Evolutionary conservation across 2,329 filamentous ascomycete species (phyloP).

Genomic region (Xylariaceae sp.): DNA sequence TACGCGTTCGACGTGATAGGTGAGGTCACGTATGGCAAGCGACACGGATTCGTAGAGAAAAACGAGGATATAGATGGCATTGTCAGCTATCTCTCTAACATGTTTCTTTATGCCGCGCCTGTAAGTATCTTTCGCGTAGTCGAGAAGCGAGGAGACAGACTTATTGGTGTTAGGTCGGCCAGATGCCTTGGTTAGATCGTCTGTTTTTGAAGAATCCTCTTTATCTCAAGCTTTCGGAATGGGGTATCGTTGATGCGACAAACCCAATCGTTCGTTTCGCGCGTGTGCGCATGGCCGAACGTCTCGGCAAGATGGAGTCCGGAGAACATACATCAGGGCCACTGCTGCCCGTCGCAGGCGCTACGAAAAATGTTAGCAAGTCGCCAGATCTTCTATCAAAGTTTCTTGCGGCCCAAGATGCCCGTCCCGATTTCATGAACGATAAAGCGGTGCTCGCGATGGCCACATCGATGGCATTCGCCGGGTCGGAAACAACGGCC

Average conservation of each 20-base stretch:
- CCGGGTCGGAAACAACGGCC: constrained; percentile 75
- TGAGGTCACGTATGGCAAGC: constrained; percentile 71
- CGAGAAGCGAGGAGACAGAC: not conserved
- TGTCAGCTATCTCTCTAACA: constrained; percentile 56
- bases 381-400: constrained; percentile 63
- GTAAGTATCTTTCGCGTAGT: constrained; percentile 37
- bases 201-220: constrained; percentile 72
- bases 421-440: constrained; percentile 68
- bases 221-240: constrained; percentile 62
- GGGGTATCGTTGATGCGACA: constrained; percentile 63
- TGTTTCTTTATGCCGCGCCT: constrained; percentile 69
- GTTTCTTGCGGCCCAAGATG: constrained; percentile 64
- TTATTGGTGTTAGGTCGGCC: constrained; percentile 52
- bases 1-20: constrained; percentile 82
- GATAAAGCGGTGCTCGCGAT: constrained; percentile 66
- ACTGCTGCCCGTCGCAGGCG: constrained; percentile 34
- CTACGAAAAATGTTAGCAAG: constrained; percentile 34
- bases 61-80: constrained; percentile 75
- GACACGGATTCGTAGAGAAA: constrained; percentile 70
- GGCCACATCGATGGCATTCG: constrained; percentile 68
- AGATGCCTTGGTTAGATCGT: constrained; percentile 68
- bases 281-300: constrained; percentile 61
- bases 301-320: constrained; percentile 45
- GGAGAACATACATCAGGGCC: constrained; percentile 28
- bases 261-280: constrained; percentile 74